A percentile compares a stretch with the other conserved stretches of the same genome.
Conservation (phyloP, 1,284 basidiomycete species). For the Irpex sp. region DNA sequence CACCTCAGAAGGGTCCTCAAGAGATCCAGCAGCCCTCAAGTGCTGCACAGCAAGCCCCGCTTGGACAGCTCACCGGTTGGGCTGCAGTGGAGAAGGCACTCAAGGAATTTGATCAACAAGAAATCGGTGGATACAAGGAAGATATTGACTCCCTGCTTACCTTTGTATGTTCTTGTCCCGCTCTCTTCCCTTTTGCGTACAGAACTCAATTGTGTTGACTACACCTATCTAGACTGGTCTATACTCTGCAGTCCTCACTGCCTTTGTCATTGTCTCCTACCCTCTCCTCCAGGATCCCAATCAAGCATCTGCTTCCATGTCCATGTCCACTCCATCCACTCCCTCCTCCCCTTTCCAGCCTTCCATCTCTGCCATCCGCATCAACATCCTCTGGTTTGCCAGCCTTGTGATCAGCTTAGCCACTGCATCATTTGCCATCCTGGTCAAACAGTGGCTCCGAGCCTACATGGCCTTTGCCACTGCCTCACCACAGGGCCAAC, state of each 20-base stretch:
- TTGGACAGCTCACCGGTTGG: neutral
- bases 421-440: constrained; percentile 12
- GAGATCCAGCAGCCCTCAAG: neutral
- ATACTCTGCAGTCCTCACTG: constrained; percentile 13
- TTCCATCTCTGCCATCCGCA: neutral
- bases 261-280: constrained; percentile 12
- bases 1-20: no score
- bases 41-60: neutral
- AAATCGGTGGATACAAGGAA: neutral
- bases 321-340: neutral
- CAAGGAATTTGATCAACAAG: neutral
- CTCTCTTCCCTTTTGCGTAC: neutral
- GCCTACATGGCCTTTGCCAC: neutral
- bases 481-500: neutral
- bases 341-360: neutral
- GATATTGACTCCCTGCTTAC: neutral
- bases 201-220: neutral
- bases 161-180: neutral
- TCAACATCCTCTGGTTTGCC: constrained; percentile 13
- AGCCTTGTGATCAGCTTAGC: constrained; percentile 12
- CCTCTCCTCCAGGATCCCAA: no score
- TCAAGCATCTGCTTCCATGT: neutral
- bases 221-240: constrained; percentile 6
- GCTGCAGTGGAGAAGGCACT: neutral
- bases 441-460: constrained; percentile 15